Conservation (phyloP, 768 basidiomycete genomes). For the Daedaleopsis nitida region DNA sequence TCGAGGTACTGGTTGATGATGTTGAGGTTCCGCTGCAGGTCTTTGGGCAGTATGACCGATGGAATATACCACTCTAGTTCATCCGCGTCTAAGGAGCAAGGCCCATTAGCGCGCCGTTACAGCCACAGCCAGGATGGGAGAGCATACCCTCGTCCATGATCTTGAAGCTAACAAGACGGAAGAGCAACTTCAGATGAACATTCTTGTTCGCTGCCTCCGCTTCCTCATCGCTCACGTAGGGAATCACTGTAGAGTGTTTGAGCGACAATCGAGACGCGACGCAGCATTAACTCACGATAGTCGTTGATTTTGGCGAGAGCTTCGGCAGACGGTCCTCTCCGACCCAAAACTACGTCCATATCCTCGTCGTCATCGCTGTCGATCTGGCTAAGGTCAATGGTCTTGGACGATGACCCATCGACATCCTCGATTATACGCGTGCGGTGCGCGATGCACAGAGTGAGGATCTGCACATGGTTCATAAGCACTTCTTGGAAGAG, state of each 20-base stretch:
- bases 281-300: conserved; percentile 58
- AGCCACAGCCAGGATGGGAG: not conserved
- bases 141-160: conserved; percentile 62
- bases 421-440: conserved; percentile 62
- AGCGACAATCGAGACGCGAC: not conserved
- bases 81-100: conserved; percentile 49
- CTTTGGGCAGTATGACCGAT: conserved; percentile 61
- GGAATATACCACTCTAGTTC: conserved; percentile 89
- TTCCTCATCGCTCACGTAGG: conserved; percentile 72
- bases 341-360: conserved; percentile 33
- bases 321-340: conserved; percentile 59
- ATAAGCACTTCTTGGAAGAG: conserved; percentile 1
- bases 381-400: conserved; percentile 26
- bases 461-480: conserved; percentile 51
- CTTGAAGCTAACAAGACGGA: conserved; percentile 76
- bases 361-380: conserved; percentile 39
- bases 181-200: conserved; percentile 78
- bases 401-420: conserved; percentile 41
- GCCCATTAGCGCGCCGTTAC: not conserved
- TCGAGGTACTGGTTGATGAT: conserved; percentile 85
- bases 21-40: conserved; percentile 66
- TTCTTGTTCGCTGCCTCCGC: conserved; percentile 79
- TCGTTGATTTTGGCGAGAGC: conserved; percentile 71
- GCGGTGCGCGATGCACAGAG: conserved; percentile 59
- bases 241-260: conserved; percentile 57